Conservation (phyloP, 2,329 filamentous ascomycete genomes). For the Diaporthe sp. region DNA sequence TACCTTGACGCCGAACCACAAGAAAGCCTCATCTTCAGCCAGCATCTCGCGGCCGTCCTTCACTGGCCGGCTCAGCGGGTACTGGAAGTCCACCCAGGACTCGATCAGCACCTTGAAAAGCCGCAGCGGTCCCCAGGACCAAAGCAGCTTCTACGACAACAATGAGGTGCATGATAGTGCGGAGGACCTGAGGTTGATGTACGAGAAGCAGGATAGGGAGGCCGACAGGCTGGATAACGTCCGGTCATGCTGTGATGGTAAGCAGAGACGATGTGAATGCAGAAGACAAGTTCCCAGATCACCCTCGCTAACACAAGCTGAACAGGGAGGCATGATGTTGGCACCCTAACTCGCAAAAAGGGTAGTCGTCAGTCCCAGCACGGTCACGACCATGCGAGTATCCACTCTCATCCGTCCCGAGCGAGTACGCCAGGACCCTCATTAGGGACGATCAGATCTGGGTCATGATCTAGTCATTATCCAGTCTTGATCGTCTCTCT, state of each 20-base stretch:
- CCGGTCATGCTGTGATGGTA: slow-evolving; percentile 96
- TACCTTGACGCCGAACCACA: slow-evolving; percentile 67
- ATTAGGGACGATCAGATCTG: slow-evolving; percentile 47
- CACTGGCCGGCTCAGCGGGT: slow-evolving; percentile 69
- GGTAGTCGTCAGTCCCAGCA: slow-evolving; percentile 58
- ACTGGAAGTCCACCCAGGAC: slow-evolving; percentile 67
- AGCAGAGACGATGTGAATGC: slow-evolving; percentile 51
- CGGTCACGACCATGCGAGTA: slow-evolving; percentile 46
- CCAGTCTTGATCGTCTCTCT: slow-evolving; percentile 24
- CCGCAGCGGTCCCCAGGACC: slow-evolving; percentile 59
- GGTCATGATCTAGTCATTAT: slow-evolving; percentile 40
- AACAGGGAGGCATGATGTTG: slow-evolving; percentile 81
- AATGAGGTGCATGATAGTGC: slow-evolving; percentile 81
- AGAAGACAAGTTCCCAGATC: not conserved
- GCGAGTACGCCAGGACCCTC: slow-evolving; percentile 37
- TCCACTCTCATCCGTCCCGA: slow-evolving; percentile 40
- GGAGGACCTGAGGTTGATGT: slow-evolving; percentile 85
- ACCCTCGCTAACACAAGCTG: not conserved
- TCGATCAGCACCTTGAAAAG: slow-evolving; percentile 69
- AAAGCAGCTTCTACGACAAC: slow-evolving; percentile 62
- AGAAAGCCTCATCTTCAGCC: slow-evolving; percentile 49
- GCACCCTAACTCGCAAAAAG: slow-evolving; percentile 66
- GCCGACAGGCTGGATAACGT: slow-evolving; percentile 92
- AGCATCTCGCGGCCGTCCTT: slow-evolving; percentile 34
- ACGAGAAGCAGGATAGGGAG: slow-evolving; percentile 83